phyloP scores from a whole-genome alignment of 2,329 filamentous ascomycete genomes.

The Colletotrichum falcatum region DNA sequence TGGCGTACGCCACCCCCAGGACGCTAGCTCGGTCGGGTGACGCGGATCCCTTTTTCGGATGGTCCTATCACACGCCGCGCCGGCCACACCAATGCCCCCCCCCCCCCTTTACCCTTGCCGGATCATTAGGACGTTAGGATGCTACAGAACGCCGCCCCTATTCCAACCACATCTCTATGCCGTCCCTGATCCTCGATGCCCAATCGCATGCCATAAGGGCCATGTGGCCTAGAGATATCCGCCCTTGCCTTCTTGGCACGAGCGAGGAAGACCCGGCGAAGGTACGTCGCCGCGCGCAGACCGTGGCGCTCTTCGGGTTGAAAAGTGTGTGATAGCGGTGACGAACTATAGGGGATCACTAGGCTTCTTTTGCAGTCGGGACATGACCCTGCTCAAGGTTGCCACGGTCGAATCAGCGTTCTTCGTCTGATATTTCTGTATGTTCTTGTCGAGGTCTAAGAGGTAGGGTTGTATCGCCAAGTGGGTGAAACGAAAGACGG shows the following conservation, averaged over 20 bases:
- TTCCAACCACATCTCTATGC: slow-evolving; percentile 10
- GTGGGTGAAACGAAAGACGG: neutral
- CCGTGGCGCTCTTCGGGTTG: neutral
- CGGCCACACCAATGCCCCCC: slow-evolving; percentile 8
- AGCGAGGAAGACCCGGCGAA: slow-evolving; percentile 8
- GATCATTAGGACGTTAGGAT: slow-evolving; percentile 5
- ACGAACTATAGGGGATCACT: slow-evolving; percentile 6
- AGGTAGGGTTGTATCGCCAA: slow-evolving; percentile 4
- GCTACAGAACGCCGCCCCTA: neutral
- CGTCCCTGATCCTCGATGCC: slow-evolving; percentile 25
- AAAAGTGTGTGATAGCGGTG: neutral
- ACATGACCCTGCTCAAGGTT: slow-evolving; percentile 6
- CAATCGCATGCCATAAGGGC: slow-evolving; percentile 25
- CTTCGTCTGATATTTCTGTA: slow-evolving; percentile 7
- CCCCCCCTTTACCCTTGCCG: slow-evolving; percentile 1
- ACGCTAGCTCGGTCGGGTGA: slow-evolving; percentile 32
- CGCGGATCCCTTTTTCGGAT: slow-evolving; percentile 16
- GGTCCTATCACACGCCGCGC: slow-evolving; percentile 17
- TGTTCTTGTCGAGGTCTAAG: slow-evolving; percentile 5
- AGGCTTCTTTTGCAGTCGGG: neutral
- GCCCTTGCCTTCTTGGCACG: slow-evolving; percentile 7
- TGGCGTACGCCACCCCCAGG: neutral
- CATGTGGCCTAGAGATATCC: slow-evolving; percentile 21
- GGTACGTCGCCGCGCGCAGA: neutral
- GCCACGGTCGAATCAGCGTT: slow-evolving; percentile 19